Evolutionary conservation across 2,329 filamentous ascomycete species (phyloP).

Genomic region (Trichoderma sp.): DNA sequence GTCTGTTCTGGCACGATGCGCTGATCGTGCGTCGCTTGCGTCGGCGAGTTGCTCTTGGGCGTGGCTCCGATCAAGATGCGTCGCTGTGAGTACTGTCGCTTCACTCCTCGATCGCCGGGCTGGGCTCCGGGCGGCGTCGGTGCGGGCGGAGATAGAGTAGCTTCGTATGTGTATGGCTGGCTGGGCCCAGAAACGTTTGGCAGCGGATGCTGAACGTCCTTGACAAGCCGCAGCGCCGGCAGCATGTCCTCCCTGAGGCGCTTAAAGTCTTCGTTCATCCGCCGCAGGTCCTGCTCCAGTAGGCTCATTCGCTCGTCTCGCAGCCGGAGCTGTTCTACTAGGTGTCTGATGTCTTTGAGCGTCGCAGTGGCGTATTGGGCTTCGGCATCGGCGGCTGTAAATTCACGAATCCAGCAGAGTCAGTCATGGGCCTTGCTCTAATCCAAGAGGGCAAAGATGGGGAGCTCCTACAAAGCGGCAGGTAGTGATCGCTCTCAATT

Average conservation of each 20-base stretch:
- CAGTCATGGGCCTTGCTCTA: not conserved
- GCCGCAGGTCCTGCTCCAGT: conserved; percentile 77
- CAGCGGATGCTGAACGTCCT: conserved; percentile 86
- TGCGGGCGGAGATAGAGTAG: conserved; percentile 50
- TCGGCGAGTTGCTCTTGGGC: conserved; percentile 74
- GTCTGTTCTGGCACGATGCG: conserved; percentile 60
- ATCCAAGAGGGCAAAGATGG: not conserved
- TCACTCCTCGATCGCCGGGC: conserved; percentile 52
- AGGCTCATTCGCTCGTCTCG: conserved; percentile 86
- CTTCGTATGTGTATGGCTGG: conserved; percentile 51
- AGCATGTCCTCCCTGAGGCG: conserved; percentile 87
- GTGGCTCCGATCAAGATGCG: conserved; percentile 68
- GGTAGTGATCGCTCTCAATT: conserved; percentile 88
- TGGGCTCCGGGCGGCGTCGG: conserved; percentile 53
- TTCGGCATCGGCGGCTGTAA: conserved; percentile 79
- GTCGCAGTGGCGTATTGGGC: conserved; percentile 83
- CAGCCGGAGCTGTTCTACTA: conserved; percentile 84
- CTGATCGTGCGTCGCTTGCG: conserved; percentile 64
- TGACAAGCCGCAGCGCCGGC: conserved; percentile 83
- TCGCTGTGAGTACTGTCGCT: conserved; percentile 72
- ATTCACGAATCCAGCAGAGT: conserved; percentile 23
- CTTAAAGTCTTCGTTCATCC: conserved; percentile 83
- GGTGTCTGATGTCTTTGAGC: conserved; percentile 85
- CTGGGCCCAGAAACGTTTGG: conserved; percentile 47
- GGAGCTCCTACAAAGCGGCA: conserved; percentile 71